Conservation (phyloP, 2,329 filamentous ascomycete genomes). For the Trichoderma gracile region DNA sequence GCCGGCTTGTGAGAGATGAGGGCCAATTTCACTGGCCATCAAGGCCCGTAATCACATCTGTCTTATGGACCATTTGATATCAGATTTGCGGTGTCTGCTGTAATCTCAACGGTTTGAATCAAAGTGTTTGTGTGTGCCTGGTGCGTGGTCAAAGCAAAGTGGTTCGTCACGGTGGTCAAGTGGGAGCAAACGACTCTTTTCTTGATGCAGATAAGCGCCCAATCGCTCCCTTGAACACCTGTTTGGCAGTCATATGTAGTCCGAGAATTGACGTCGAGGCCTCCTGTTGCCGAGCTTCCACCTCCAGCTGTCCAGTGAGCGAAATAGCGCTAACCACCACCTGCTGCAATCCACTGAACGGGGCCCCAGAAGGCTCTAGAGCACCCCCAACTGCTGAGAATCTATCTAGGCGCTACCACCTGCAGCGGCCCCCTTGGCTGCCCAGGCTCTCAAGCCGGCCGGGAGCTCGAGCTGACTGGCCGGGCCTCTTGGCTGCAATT, state of each 20-base stretch:
- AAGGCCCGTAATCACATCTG: background rate
- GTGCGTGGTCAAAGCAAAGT: background rate
- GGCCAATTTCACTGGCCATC: constrained; percentile 5
- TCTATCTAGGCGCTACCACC: background rate
- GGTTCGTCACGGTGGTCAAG: constrained; percentile 6
- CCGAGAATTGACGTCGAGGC: background rate
- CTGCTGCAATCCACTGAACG: background rate
- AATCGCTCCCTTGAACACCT: background rate
- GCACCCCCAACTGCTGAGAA: background rate
- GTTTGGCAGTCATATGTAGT: background rate
- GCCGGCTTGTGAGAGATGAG: background rate
- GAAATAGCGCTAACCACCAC: constrained; percentile 4
- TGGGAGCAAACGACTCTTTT: background rate
- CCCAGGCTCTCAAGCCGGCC: too few species aligned
- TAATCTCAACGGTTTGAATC: too few species aligned
- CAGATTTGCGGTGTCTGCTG: too few species aligned
- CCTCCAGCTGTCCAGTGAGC: background rate
- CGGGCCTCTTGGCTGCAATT: constrained; percentile 4
- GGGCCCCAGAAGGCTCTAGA: constrained; percentile 4
- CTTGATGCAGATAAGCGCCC: constrained; percentile 10
- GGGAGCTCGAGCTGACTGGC: background rate
- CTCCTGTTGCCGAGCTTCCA: constrained; percentile 15
- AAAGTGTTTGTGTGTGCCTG: too few species aligned
- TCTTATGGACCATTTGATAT: too few species aligned
- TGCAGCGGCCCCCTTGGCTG: background rate